Percentiles rank a stretch among this genome's conserved stretches.
These are phyloP conservation scores for Pyrenochaeta sp. DNA, from an alignment of 2,329 filamentous ascomycete genomes.

Conservation along the genomic window DNA sequence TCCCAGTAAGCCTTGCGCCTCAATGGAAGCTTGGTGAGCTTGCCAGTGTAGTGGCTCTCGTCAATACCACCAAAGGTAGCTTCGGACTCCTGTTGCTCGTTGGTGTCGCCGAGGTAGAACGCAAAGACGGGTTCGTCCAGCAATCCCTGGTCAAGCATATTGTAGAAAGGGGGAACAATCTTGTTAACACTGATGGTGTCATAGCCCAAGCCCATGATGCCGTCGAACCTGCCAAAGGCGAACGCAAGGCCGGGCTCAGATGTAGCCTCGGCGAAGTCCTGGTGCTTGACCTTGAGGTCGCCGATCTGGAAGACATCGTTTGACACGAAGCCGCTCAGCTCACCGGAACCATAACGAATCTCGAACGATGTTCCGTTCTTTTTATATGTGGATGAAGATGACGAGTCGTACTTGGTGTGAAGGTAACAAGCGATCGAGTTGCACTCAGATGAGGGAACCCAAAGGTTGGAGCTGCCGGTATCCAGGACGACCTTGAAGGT, in stretches of 20 bases:
- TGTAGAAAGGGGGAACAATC: slow-evolving; percentile 95
- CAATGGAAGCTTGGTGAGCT: slow-evolving; percentile 91
- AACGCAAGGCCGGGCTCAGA: slow-evolving; percentile 96
- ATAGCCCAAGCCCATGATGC: slow-evolving; percentile 92
- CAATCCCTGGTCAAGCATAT: slow-evolving; percentile 87
- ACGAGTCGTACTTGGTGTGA: slow-evolving; percentile 95
- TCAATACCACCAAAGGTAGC: slow-evolving; percentile 90
- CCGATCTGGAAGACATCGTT: slow-evolving; percentile 87
- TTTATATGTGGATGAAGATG: slow-evolving; percentile 87
- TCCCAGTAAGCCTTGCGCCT: slow-evolving; percentile 99
- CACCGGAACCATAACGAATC: slow-evolving; percentile 95
- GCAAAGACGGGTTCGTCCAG: slow-evolving; percentile 93
- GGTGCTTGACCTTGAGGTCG: slow-evolving; percentile 84
- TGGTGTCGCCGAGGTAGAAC: slow-evolving; percentile 87
- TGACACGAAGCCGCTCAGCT: slow-evolving; percentile 91
- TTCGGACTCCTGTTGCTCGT: slow-evolving; percentile 78
- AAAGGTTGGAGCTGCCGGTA: slow-evolving; percentile 98
- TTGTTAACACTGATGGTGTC: slow-evolving; percentile 97
- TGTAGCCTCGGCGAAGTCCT: slow-evolving; percentile 96
- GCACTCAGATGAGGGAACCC: slow-evolving; percentile 92
- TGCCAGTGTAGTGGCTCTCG: slow-evolving; percentile 79
- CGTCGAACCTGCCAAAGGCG: slow-evolving; percentile 96
- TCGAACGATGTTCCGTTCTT: slow-evolving; percentile 91
- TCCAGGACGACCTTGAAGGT: slow-evolving; percentile 98
- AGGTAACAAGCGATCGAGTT: slow-evolving; percentile 97